Evolutionary conservation across 768 basidiomycete species (phyloP), one percentile per base, ranked within the genome.

Genomic region (Suillus occidentalis): DNA sequence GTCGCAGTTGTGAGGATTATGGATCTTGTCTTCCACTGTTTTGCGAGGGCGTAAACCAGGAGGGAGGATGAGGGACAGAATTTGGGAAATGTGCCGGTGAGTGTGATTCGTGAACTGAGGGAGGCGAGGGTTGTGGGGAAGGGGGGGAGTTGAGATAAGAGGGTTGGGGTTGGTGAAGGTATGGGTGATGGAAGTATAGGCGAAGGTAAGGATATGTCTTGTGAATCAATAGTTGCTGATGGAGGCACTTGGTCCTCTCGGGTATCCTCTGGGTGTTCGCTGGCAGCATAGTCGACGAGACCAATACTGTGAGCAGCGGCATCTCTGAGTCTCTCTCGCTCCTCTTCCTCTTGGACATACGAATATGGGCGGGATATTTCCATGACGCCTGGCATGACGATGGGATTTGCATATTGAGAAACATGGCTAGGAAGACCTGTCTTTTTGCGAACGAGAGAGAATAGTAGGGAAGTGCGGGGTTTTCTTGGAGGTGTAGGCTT

Each of bases 231-330:
- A 1, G 68, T 70, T 3, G 66, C 63, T 0, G 36, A 62, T 52
- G 68, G 66, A 0, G 68, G 62, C n/a, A 83, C 71, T 52, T 86
- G 78, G 40, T 82, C 82, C 12, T 85, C 83, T 63, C 80, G 83
- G 9, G 25, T 25, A 58, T 40, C n/a, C 22, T 20, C 58, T 6
- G 18, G 58, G 18, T 28, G 58, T 18, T 59, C 39, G 7, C 12
- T 42, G 28, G 58, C 10, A 20, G 57, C 9, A 59, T 59, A 59
- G 25, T 59, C 58, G 40, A 42, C 25, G 39, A 92, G 79, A 7
- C 92, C 92, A 56, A 94, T 87, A 14, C 89, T 85, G 70, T 91
- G 87, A 0, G 91, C 92, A 20, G 92, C 92, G 45, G 84, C 87
- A 62, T 89, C 88, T 39, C 90, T 80, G 39, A 94, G 77, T n/a